A percentile compares a stretch with the other conserved stretches of the same genome.
Conservation (phyloP, 2,329 filamentous ascomycete genomes). For the Magnaporthiopsis rhizophila region DNA sequence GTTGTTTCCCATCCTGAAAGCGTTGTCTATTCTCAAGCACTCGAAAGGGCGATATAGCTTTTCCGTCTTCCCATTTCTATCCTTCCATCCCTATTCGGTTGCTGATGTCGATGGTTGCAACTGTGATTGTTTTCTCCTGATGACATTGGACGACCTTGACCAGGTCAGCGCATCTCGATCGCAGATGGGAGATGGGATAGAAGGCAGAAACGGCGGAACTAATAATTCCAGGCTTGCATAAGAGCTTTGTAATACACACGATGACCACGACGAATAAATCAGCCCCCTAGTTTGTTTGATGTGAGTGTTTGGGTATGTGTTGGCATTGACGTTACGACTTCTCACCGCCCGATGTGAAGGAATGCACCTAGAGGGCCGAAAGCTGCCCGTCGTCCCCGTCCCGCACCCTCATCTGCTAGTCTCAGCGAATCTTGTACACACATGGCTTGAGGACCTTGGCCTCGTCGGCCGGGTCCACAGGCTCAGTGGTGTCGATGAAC, state of each 20-base stretch:
- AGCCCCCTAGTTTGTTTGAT: constrained; percentile 16
- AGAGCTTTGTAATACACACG: not conserved
- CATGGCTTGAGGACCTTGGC: constrained; percentile 75
- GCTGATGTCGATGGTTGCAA: no score
- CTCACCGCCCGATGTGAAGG: no score
- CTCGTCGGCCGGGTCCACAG: constrained; percentile 52
- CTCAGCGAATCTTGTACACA: constrained; percentile 79
- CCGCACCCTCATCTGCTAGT: no score
- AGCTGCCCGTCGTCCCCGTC: no score
- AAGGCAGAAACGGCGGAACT: not conserved
- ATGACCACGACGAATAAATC: not conserved
- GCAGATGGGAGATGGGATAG: not conserved
- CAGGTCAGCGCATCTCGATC: not conserved
- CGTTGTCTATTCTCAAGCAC: not conserved
- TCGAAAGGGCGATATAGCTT: not conserved
- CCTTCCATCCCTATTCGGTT: not conserved
- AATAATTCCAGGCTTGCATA: not conserved
- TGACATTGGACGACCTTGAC: not conserved
- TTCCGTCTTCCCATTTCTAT: not conserved
- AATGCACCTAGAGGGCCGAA: no score
- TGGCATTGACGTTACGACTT: no score
- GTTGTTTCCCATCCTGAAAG: not conserved
- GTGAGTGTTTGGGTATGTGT: not conserved
- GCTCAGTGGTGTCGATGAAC: constrained; percentile 50
- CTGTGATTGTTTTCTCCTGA: not conserved